A percentile compares a stretch with the other conserved stretches of the same genome.
Evolutionary conservation across 495 filamentous ascomycete genomes (phyloP).

Genomic region (Talaromyces thailandensis): DNA sequence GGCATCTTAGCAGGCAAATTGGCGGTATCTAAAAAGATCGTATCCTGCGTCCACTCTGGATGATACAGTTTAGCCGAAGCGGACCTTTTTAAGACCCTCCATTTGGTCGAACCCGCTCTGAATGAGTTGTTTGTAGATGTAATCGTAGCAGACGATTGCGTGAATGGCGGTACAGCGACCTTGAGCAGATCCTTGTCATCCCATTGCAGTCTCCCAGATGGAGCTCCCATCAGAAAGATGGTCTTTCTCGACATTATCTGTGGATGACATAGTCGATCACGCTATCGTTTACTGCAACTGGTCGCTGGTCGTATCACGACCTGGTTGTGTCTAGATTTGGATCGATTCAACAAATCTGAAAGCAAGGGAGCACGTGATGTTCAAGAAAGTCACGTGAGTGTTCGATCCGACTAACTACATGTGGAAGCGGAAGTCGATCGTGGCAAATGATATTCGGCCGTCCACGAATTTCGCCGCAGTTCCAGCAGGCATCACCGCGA

Average conservation of each 20-base stretch:
- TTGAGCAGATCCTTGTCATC: constrained; percentile 38
- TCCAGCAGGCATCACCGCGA: background rate
- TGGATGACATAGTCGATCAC: background rate
- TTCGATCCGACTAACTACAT: background rate
- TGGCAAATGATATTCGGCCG: background rate
- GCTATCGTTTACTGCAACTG: background rate
- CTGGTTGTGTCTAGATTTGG: background rate
- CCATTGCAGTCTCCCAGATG: constrained; percentile 49
- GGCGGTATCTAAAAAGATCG: constrained; percentile 42
- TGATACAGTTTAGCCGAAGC: background rate
- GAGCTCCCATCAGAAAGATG: constrained; percentile 57
- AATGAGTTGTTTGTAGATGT: background rate
- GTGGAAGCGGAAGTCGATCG: background rate
- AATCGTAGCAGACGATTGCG: constrained; percentile 7
- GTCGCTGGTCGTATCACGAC: background rate
- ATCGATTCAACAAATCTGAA: background rate
- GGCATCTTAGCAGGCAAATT: constrained; percentile 17
- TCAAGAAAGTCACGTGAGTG: background rate
- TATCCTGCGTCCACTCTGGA: constrained; percentile 13
- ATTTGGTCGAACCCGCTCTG: constrained; percentile 19
- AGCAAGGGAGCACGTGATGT: background rate
- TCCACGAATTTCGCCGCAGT: constrained; percentile 2
- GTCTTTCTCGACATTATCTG: constrained; percentile 35
- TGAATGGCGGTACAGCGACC: constrained; percentile 39
- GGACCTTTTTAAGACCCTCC: constrained; percentile 23